These are phyloP conservation scores for Tylopilus subfusipes DNA, from an alignment of 768 basidiomycete genomes.

Conservation along the genomic window DNA sequence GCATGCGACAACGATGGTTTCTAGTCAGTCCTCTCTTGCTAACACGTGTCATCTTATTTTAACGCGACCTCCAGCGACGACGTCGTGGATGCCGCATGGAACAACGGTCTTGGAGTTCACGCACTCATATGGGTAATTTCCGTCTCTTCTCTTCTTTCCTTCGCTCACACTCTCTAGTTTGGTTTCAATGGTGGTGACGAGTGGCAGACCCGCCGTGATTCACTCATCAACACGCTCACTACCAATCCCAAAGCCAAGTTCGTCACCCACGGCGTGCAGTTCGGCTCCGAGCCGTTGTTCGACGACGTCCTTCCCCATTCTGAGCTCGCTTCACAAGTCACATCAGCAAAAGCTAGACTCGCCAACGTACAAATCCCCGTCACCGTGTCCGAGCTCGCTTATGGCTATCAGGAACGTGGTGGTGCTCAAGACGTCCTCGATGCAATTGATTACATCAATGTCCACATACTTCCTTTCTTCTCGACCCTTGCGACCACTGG, in stretches of 20 bases:
- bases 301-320: slow-evolving; percentile 50
- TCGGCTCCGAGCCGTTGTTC: slow-evolving; percentile 68
- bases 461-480: slow-evolving; percentile 73
- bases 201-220: slow-evolving; percentile 54
- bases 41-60: slow-evolving; percentile 15
- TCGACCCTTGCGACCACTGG: slow-evolving; percentile 38
- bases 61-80: slow-evolving; percentile 41
- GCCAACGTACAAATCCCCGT: slow-evolving; percentile 56
- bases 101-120: slow-evolving; percentile 64
- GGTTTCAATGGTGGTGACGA: slow-evolving; percentile 38
- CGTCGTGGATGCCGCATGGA: slow-evolving; percentile 66
- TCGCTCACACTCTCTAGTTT: slow-evolving; percentile 27
- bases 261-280: slow-evolving; percentile 63
- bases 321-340: slow-evolving; percentile 51
- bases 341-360: slow-evolving; percentile 45
- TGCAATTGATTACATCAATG: slow-evolving; percentile 61
- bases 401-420: slow-evolving; percentile 50
- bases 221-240: slow-evolving; percentile 48
- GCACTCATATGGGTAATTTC: slow-evolving; percentile 65
- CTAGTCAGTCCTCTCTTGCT: slow-evolving; percentile 28
- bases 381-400: slow-evolving; percentile 66
- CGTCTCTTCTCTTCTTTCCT: background rate
- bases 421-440: slow-evolving; percentile 54
- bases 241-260: slow-evolving; percentile 62
- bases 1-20: slow-evolving; percentile 39